Evolutionary conservation across 164 flowering plant genomes (phyloP), one percentile per base, ranked within the genome.

Genomic region (Echeveria elegans): DNA sequence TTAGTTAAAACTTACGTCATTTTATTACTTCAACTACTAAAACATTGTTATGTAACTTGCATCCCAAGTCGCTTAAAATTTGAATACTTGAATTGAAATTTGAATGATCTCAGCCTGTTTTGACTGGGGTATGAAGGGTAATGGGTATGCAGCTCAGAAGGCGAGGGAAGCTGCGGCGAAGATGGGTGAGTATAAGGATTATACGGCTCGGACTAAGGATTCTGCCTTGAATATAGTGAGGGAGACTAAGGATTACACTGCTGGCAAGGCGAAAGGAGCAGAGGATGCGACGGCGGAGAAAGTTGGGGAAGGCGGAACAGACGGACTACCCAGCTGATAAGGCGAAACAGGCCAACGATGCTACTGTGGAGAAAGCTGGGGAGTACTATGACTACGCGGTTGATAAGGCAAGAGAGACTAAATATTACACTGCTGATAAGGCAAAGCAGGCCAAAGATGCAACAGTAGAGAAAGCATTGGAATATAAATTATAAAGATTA

Each of bases 211-310:
- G 72, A 68, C 47, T 34, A 78, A 60, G 64, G 78, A 75, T 23
- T 48, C 38, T 72, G 64, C 29, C 60, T 75, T 11, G 76, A 78
- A 82, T 43, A 82, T 79, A 71, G 75, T 74, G 1, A 56, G 34
- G 48, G 78, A 75, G 29, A 53, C 67, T 14, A 81, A 77, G 72
- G 87, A 85, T 11, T 75, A 67, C 26, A 50, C 78, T 0, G 78
- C 77, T 1, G 80, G 77, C 67, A 76, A 74, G 62, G 74, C 82
- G 5, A 34, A 23, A 48, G 78, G 72, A 24, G 37, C 67, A 7
- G 78, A 77, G 66, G 85, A 79, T n/a, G 0, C 68, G 0, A 59
- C 85, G 0, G 52, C 19, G 61, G 77, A 79, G 36, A 79, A 82
- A 74, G 72, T 73, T 1, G 53, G 45, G 52, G 76, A 82, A 82